Evolutionary conservation across 345 rosid species (phyloP).

Genomic region (Garcia nutans): DNA sequence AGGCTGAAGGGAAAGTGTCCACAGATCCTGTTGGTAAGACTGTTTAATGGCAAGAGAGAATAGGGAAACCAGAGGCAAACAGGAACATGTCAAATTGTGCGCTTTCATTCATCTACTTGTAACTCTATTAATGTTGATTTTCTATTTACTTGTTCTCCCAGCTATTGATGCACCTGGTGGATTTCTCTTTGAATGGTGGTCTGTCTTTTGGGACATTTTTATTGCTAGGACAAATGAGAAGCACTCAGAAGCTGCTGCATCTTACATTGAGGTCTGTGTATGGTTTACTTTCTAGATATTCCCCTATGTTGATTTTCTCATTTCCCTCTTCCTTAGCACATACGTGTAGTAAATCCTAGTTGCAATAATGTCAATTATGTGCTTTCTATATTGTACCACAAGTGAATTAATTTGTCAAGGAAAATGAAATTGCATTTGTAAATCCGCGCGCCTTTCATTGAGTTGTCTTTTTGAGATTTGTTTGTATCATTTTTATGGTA

Average conservation of each 20-base stretch:
- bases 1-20: constrained; percentile 60
- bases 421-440: neutral
- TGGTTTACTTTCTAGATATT: neutral
- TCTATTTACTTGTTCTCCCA: constrained; percentile 22
- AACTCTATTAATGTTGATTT: constrained; percentile 14
- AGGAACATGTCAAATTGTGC: neutral
- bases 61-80: neutral
- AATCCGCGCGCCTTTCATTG: neutral
- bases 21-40: constrained; percentile 59
- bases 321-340: neutral
- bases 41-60: neutral
- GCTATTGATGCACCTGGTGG: constrained; percentile 74
- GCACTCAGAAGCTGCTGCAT: constrained; percentile 57
- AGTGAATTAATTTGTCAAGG: neutral
- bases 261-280: constrained; percentile 49
- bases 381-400: neutral
- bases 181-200: constrained; percentile 79
- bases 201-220: constrained; percentile 66
- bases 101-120: neutral
- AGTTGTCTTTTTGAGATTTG: neutral
- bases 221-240: constrained; percentile 55
- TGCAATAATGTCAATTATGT: neutral
- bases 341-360: neutral
- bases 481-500: neutral
- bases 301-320: neutral